phyloP scores from a whole-genome alignment of 2,329 filamentous ascomycete species.

The Cladosporium oxysporum region DNA sequence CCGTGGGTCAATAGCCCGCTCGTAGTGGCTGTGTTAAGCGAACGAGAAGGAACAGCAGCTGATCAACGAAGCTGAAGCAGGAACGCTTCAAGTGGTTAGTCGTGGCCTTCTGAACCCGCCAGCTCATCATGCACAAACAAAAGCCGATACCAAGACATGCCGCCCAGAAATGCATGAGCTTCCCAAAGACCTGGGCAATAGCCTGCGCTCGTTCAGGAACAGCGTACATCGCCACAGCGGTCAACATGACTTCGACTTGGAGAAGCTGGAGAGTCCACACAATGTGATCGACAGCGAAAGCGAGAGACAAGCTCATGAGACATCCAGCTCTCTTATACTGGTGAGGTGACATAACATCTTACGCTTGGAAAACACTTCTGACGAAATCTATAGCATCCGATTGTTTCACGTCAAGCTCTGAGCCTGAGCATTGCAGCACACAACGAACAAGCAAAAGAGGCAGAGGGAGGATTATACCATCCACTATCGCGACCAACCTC shows the following conservation, averaged over 20 bases:
- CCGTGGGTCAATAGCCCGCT: neutral
- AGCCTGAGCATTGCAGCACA: conserved; percentile 12
- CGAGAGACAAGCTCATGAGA: conserved; percentile 13
- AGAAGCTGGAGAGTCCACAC: conserved; percentile 5
- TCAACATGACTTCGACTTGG: conserved; percentile 26
- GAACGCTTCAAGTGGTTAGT: neutral
- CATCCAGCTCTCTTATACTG: conserved; percentile 10
- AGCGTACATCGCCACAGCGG: conserved; percentile 28
- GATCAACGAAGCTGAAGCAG: conserved; percentile 9
- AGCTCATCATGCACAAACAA: conserved; percentile 11
- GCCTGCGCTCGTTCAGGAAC: conserved; percentile 33
- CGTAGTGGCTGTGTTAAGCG: conserved; percentile 6
- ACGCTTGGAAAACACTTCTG: neutral
- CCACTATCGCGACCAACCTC: conserved; percentile 9
- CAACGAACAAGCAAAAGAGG: conserved; percentile 6
- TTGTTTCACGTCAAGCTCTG: conserved; percentile 5
- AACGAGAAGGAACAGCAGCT: conserved; percentile 12
- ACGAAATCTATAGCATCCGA: conserved; percentile 9
- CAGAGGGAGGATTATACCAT: conserved; percentile 3
- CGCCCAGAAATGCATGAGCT: conserved; percentile 34
- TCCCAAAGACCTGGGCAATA: conserved; percentile 33
- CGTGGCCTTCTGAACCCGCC: neutral
- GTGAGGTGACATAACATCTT: neutral
- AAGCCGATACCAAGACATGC: conserved; percentile 9
- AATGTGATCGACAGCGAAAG: conserved; percentile 27